Conservation (phyloP, 176 grass and related monocot species). For the Cocos nucifera region DNA sequence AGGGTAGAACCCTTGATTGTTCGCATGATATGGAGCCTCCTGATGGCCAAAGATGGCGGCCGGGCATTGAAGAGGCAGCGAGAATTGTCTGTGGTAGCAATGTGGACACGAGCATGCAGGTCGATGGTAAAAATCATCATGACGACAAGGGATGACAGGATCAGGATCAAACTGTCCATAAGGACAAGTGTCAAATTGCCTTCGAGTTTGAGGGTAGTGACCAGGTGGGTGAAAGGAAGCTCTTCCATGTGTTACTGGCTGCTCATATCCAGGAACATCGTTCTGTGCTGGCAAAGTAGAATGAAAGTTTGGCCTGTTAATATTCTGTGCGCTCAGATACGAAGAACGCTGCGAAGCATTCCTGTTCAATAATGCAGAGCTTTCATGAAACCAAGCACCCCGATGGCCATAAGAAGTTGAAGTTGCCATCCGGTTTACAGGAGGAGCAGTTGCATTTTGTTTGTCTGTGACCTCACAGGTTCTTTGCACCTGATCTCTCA, state of each 20-base stretch:
- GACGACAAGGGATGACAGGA: slow-evolving; percentile 51
- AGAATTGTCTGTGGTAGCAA: slow-evolving; percentile 52
- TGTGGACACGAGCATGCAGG: slow-evolving; percentile 63
- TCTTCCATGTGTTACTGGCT: slow-evolving; percentile 24
- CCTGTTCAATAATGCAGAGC: slow-evolving; percentile 26
- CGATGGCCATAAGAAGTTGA: slow-evolving; percentile 29
- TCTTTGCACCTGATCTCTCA: slow-evolving; percentile 76
- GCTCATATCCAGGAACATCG: slow-evolving; percentile 37
- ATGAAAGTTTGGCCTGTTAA: slow-evolving; percentile 40
- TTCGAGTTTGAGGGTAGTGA: slow-evolving; percentile 31
- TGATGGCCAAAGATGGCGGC: slow-evolving; percentile 35
- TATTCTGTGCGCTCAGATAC: slow-evolving; percentile 25
- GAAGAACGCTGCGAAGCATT: slow-evolving; percentile 27
- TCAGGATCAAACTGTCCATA: slow-evolving; percentile 61
- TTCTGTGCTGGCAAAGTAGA: slow-evolving; percentile 28
- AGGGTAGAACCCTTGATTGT: slow-evolving; percentile 30
- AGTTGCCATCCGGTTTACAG: slow-evolving; percentile 17
- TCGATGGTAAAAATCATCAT: slow-evolving; percentile 75
- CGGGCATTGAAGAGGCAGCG: slow-evolving; percentile 38
- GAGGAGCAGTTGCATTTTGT: slow-evolving; percentile 25
- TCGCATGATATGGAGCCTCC: slow-evolving; percentile 32
- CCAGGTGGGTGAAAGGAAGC: slow-evolving; percentile 31
- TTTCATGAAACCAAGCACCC: slow-evolving; percentile 28
- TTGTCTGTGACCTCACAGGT: slow-evolving; percentile 45
- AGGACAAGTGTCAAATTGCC: slow-evolving; percentile 50